Evolutionary conservation across 2,329 filamentous ascomycete genomes (phyloP).

Genomic region (Raffaelea deltoideospora): DNA sequence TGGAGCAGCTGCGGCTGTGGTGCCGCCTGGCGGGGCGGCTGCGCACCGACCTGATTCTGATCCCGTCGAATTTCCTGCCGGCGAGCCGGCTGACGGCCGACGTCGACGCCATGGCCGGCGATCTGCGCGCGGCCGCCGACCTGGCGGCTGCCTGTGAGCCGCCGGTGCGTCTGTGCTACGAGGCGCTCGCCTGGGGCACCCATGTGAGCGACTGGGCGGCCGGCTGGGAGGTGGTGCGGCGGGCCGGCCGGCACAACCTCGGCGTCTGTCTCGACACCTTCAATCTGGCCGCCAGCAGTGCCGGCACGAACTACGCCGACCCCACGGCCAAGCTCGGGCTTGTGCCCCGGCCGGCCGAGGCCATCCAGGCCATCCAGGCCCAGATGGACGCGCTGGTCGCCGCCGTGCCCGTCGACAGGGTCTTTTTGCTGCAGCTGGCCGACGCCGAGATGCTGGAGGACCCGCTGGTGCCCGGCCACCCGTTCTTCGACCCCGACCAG

Average conservation of each 20-base stretch:
- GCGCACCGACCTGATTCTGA: conserved; percentile 44
- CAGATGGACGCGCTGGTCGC: conserved; percentile 30
- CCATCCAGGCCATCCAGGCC: conserved; percentile 27
- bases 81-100: conserved; percentile 15
- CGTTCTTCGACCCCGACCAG: conserved; percentile 36
- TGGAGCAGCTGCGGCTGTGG: conserved; percentile 43
- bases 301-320: conserved; percentile 29
- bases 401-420: conserved; percentile 32
- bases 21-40: conserved; percentile 39
- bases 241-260: conserved; percentile 40
- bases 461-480: conserved; percentile 34
- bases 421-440: conserved; percentile 49
- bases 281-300: conserved; percentile 35
- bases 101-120: conserved; percentile 31
- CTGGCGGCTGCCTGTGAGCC: conserved; percentile 31
- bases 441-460: conserved; percentile 37
- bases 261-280: conserved; percentile 49
- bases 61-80: conserved; percentile 44
- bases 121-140: conserved; percentile 40
- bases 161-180: conserved; percentile 41
- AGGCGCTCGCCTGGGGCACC: conserved; percentile 45
- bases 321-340: conserved; percentile 26
- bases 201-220: conserved; percentile 44
- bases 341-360: too few relatives aligned
- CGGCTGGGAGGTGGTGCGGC: conserved; percentile 37